Base-by-base conservation (phyloP, 192 early-diverging fungal genomes). In the Geosiphon pyriformis region DNA sequence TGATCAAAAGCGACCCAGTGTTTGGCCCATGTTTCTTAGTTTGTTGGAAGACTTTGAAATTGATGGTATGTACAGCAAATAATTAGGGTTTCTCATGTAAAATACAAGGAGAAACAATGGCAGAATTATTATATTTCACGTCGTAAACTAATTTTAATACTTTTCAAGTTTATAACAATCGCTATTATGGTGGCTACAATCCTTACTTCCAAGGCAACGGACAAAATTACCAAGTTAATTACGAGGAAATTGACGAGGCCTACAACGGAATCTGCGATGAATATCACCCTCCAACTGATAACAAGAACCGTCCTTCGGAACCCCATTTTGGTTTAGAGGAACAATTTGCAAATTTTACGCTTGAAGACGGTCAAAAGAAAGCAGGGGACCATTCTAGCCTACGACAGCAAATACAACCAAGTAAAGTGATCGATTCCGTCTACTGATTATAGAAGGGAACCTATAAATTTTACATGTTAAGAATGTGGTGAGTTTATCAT, bases 11-110 rank as follows among this genome's bases (percentile, higher is more conserved):
- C 74, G 74, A 53, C 76, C 76, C 0, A 34, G 60, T 1, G 68
- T 55, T 0, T 78, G 76, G 76, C 17, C 33, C 8, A 70, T 57
- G 20, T 60, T 78, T 25, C 53, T 71, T 15, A 65, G 55, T 0
- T 78, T 78, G 47, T 68, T 78, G 34, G 59, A 74, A 32, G 57
- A 63, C 23, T 61, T 78, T 27, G 72, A 78, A 20, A 71, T 56
- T 59, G 60, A 29, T 31, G 59, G 59, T 61, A 48, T 48, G 59
- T 18, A 18, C 2, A 56, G n/a, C n/a, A n/a, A n/a, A n/a, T n/a
- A n/a, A n/a, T n/a, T n/a, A n/a, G n/a, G n/a, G n/a, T n/a, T n/a
- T n/a, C n/a, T n/a, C n/a, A n/a, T n/a, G n/a, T n/a, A n/a, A n/a
- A n/a, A n/a, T n/a, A n/a, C n/a, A n/a, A n/a, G n/a, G n/a, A n/a